These are phyloP conservation scores for Cryphonectria nitschkei DNA, from an alignment of 2,329 filamentous ascomycete genomes.

Conservation along the genomic window DNA sequence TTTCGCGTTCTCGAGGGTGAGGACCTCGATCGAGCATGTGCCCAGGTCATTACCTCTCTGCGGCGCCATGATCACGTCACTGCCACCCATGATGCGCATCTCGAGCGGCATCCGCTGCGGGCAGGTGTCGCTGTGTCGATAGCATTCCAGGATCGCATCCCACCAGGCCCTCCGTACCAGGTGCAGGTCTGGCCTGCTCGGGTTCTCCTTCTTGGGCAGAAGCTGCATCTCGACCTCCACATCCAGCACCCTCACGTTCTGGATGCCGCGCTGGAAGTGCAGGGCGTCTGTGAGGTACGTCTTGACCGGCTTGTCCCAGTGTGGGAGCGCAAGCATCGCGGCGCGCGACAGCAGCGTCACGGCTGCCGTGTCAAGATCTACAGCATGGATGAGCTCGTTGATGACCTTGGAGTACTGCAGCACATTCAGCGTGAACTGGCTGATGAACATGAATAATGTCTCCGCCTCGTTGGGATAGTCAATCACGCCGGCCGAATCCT, in stretches of 20 bases:
- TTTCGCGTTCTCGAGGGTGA: constrained; percentile 46
- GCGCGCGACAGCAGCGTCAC: constrained; percentile 40
- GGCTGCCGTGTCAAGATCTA: constrained; percentile 28
- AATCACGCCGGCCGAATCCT: constrained; percentile 37
- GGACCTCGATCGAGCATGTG: constrained; percentile 47
- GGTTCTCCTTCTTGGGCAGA: constrained; percentile 37
- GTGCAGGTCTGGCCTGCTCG: constrained; percentile 44
- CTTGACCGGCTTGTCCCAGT: constrained; percentile 39
- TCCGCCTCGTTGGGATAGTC: constrained; percentile 42
- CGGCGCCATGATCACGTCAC: constrained; percentile 48
- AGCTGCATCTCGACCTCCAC: constrained; percentile 50
- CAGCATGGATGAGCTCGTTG: constrained; percentile 37
- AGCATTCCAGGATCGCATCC: constrained; percentile 52
- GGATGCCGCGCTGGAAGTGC: constrained; percentile 51
- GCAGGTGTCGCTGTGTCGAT: constrained; percentile 39
- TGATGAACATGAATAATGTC: constrained; percentile 40
- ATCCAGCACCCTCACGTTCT: constrained; percentile 51
- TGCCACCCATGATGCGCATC: constrained; percentile 48
- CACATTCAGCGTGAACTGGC: constrained; percentile 32
- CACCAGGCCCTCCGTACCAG: constrained; percentile 52
- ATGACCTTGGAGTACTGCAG: constrained; percentile 29
- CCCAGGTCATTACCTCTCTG: constrained; percentile 46
- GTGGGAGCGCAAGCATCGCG: constrained; percentile 38
- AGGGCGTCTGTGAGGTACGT: constrained; percentile 48
- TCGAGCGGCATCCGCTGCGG: constrained; percentile 50